Percentiles rank a stretch among this genome's conserved stretches.
phyloP scores from a whole-genome alignment of 108 stramenopile genomes.

The Asterionellopsis glacialis region DNA sequence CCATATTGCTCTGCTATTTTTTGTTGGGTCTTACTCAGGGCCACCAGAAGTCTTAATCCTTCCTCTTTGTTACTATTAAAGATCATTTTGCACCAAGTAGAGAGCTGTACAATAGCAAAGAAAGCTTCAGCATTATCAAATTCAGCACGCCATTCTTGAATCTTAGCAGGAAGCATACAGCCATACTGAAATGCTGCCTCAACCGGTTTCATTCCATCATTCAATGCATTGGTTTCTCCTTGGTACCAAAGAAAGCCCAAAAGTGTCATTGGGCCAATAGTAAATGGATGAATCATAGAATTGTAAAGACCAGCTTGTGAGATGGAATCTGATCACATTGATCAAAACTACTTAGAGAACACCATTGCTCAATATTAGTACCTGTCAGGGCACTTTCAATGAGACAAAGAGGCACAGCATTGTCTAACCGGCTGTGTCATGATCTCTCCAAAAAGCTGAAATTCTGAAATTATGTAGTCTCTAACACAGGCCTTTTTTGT shows the following conservation, averaged over 20 bases:
- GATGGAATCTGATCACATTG: no score
- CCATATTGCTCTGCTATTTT: no score
- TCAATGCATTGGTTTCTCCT: conserved; percentile 18
- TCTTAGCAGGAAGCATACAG: conserved; percentile 27
- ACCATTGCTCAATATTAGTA: conserved; percentile 13
- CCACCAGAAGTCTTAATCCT: no score
- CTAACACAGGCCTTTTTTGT: no score
- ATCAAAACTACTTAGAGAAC: conserved; percentile 8
- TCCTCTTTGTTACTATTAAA: no score
- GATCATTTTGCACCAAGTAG: no score
- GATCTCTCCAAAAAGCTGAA: no score
- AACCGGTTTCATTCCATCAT: background rate
- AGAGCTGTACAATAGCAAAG: conserved; percentile 20
- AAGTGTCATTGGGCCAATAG: background rate
- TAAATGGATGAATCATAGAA: conserved; percentile 27
- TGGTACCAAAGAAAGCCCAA: conserved; percentile 23
- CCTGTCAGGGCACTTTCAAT: conserved; percentile 15
- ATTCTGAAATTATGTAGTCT: no score
- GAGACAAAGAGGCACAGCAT: conserved; percentile 24
- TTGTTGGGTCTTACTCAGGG: no score
- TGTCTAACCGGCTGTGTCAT: no score
- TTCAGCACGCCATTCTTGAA: conserved; percentile 20
- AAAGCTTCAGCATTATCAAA: conserved; percentile 9
- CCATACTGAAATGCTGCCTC: conserved; percentile 13
- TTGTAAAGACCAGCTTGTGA: conserved; percentile 10